Evolutionary conservation across 2,329 filamentous ascomycete species (phyloP).

Genomic region (Fonsecaea monophora): DNA sequence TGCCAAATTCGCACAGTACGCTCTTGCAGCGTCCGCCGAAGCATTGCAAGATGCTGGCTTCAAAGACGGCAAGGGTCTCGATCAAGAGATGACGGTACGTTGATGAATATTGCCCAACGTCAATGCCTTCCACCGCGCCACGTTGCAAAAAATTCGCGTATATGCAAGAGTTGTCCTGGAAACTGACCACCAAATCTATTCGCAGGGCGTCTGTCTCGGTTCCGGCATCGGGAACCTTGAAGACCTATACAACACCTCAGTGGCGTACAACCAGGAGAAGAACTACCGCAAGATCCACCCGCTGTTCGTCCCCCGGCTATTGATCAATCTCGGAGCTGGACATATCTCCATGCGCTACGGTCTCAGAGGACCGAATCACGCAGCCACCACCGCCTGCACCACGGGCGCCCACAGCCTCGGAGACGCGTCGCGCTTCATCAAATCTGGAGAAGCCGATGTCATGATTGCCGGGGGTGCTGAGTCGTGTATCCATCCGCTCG

Average conservation of each 20-base stretch:
- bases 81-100: constrained; percentile 72
- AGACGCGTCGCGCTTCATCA: constrained; percentile 90
- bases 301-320: constrained; percentile 86
- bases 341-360: constrained; percentile 93
- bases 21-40: constrained; percentile 83
- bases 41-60: constrained; percentile 83
- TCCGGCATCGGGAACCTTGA: constrained; percentile 96
- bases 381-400: constrained; percentile 92
- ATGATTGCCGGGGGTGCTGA: constrained; percentile 97
- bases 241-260: constrained; percentile 82
- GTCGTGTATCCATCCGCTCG: constrained; percentile 92
- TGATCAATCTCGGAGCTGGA: constrained; percentile 94
- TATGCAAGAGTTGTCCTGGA: background rate
- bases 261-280: constrained; percentile 63
- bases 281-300: constrained; percentile 87
- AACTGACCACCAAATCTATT: background rate
- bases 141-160: too few relatives aligned
- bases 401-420: constrained; percentile 95
- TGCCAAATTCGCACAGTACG: constrained; percentile 92
- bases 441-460: constrained; percentile 87
- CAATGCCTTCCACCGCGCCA: too few relatives aligned
- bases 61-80: constrained; percentile 65
- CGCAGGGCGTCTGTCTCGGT: constrained; percentile 82
- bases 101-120: background rate
- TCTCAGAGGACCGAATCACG: constrained; percentile 81